Base-by-base conservation (phyloP, 148 eudicot species). In the Agrostemma githago region DNA sequence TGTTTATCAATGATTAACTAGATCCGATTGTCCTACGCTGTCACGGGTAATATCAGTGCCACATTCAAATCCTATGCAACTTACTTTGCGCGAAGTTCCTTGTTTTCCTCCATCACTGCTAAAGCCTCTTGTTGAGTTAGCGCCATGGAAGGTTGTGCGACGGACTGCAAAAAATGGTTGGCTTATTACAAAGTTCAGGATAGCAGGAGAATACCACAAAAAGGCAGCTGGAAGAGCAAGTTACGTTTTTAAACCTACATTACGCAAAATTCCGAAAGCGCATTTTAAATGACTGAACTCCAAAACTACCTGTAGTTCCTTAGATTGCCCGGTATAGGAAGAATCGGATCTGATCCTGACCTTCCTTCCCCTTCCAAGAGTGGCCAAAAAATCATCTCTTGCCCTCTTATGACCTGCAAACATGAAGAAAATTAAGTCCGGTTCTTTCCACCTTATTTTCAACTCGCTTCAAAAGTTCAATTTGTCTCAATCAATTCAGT, bases 21-120 rank as follows among this genome's bases (percentile, higher is more conserved):
- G 38, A 11, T 44, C 48, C 71, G 12, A 20, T 46, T 68, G 56
- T 40, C 11, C 39, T 46, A 48, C 8, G 48, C 5, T 43, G 16
- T 20, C 48, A 15, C 46, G 5, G 34, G 54, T 16, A 43, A 66
- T 17, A 6, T 6, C 38, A 19, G 34, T 8, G 44, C 54, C 6
- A 69, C 51, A n/a, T 41, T 51, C 21, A 69, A 12, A 9, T 40
- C 41, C 34, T 66, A 59, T 21, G 65, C 34, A 48, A 88, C 92
- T 90, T 66, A 90, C 96, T 75, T 79, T 71, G 66, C 84, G 65
- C 26, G 84, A 44, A 90, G 92, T 70, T 78, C 83, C 80, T 75
- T 74, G 80, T 88, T 85, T 68, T 85, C 86, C 67, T 84, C 84
- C 73, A 82, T 70, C 57, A 86, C 38, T 54, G 58, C 78, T 17